These are phyloP conservation scores for Salvia miltiorrhiza DNA, from an alignment of 257 asterid species.

Conservation along the genomic window DNA sequence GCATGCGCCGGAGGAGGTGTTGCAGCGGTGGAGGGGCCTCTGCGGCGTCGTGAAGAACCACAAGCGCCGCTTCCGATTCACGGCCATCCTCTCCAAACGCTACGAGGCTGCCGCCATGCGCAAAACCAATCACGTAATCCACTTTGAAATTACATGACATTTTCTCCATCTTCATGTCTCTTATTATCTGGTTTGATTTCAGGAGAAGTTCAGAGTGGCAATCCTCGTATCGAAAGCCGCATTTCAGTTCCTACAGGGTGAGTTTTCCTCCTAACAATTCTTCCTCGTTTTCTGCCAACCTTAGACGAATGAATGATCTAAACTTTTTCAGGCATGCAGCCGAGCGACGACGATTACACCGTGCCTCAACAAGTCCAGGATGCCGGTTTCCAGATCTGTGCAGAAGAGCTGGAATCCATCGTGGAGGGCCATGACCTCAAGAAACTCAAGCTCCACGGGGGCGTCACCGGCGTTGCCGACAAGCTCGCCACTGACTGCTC, in stretches of 20 bases:
- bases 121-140: conserved; percentile 67
- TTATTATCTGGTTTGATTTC: neutral
- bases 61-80: conserved; percentile 82
- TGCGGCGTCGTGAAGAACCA: conserved; percentile 95
- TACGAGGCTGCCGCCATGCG: conserved; percentile 90
- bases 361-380: conserved; percentile 67
- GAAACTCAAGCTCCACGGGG: conserved; percentile 71
- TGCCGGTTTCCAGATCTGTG: conserved; percentile 76
- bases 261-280: neutral
- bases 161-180: neutral
- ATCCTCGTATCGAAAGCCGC: conserved; percentile 96
- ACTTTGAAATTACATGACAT: too few relatives aligned
- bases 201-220: conserved; percentile 93
- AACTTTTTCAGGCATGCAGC: conserved; percentile 53
- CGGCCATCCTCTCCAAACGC: conserved; percentile 88
- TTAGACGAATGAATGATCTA: too few relatives aligned
- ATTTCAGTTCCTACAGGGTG: conserved; percentile 83
- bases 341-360: conserved; percentile 52
- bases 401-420: conserved; percentile 75
- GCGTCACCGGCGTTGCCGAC: conserved; percentile 47
- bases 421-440: conserved; percentile 86
- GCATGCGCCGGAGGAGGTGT: conserved; percentile 65
- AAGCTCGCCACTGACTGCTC: conserved; percentile 59
- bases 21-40: conserved; percentile 81
- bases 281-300: neutral